Conservation (phyloP, 495 filamentous ascomycete genomes). For the Aspergillus leporis region DNA sequence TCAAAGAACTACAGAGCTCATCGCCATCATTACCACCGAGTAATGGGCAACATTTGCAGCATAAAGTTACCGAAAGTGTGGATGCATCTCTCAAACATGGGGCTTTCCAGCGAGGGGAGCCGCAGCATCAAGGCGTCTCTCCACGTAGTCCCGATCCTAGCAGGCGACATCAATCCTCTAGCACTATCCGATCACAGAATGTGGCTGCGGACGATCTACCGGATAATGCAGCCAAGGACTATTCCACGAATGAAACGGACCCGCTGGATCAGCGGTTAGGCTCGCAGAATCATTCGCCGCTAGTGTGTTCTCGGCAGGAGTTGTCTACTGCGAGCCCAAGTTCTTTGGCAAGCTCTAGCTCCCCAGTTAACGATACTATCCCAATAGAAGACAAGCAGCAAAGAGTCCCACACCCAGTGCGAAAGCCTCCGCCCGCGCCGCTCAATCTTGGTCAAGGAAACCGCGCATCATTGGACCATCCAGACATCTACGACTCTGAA, state of each 20-base stretch:
- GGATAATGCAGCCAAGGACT: neutral
- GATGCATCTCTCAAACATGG: neutral
- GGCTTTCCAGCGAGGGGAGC: neutral
- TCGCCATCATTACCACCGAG: conserved; percentile 49
- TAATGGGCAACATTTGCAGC: conserved; percentile 17
- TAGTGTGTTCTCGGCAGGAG: conserved; percentile 19
- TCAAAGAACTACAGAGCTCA: conserved; percentile 69
- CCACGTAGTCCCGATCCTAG: neutral
- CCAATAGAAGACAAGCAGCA: conserved; percentile 21
- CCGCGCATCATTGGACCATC: conserved; percentile 41
- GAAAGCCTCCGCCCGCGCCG: conserved; percentile 84
- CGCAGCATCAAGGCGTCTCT: neutral
- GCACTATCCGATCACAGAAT: conserved; percentile 1
- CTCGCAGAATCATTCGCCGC: conserved; percentile 13
- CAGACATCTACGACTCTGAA: conserved; percentile 62
- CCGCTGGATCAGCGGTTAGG: conserved; percentile 8
- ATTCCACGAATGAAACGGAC: neutral
- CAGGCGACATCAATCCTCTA: neutral
- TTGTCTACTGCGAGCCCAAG: conserved; percentile 20
- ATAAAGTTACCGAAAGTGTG: neutral
- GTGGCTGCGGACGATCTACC: neutral
- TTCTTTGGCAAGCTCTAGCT: conserved; percentile 19
- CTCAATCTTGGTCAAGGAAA: conserved; percentile 62
- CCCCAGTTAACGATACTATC: conserved; percentile 18
- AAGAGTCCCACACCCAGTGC: conserved; percentile 54